Conservation (phyloP, 768 basidiomycete species). For the Melanogaster broomeanus region DNA sequence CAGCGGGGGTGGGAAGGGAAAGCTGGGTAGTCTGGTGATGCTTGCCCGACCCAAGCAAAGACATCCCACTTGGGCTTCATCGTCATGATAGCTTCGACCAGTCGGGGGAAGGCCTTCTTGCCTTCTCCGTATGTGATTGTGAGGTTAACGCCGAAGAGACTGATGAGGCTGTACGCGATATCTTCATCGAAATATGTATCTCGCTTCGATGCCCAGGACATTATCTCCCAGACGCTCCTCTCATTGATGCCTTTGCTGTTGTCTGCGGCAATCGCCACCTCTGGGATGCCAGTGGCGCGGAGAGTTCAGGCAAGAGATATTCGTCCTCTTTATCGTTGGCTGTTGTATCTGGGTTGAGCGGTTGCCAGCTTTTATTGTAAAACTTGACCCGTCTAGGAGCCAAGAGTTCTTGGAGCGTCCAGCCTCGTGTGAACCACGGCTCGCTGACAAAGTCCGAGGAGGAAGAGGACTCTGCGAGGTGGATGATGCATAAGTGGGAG, state of each 20-base stretch:
- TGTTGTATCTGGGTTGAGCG: conserved; percentile 4
- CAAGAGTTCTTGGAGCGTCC: conserved; percentile 28
- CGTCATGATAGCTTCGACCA: conserved; percentile 20
- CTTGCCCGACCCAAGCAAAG: conserved; percentile 26
- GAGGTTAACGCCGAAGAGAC: conserved; percentile 25
- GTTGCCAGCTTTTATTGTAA: conserved; percentile 22
- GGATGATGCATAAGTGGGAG: conserved; percentile 29
- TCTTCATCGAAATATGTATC: conserved; percentile 31
- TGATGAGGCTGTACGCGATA: conserved; percentile 27
- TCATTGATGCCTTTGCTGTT: conserved; percentile 19
- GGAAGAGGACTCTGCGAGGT: conserved; percentile 19
- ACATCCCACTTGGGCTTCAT: conserved; percentile 19
- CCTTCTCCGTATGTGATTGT: conserved; percentile 33
- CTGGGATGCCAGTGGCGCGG: conserved; percentile 20
- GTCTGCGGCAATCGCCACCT: conserved; percentile 13
- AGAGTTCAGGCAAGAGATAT: conserved; percentile 9
- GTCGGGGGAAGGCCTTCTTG: conserved; percentile 27
- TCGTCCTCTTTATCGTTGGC: conserved; percentile 17
- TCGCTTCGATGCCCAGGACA: conserved; percentile 32
- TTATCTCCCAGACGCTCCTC: conserved; percentile 22
- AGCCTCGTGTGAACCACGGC: conserved; percentile 28
- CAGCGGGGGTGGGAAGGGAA: conserved; percentile 22
- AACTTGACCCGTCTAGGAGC: conserved; percentile 29
- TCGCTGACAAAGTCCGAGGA: conserved; percentile 17
- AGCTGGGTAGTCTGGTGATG: conserved; percentile 16